phyloP scores from a whole-genome alignment of 169 alveolate species.

The Plasmodium inui region DNA sequence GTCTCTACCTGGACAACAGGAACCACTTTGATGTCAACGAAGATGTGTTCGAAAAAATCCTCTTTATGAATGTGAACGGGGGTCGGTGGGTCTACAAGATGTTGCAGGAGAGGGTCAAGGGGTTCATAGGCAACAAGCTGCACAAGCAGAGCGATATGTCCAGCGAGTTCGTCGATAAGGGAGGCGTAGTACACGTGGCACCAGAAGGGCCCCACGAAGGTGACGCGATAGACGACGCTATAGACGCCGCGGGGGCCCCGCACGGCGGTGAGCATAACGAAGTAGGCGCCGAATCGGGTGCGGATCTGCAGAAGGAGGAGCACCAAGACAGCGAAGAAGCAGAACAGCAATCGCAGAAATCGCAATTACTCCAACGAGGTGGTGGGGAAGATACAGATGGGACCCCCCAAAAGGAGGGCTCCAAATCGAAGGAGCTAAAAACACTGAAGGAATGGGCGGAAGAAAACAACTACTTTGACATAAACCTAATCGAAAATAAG shows the following conservation, averaged over 20 bases:
- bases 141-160: slow-evolving; percentile 32
- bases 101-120: slow-evolving; percentile 32
- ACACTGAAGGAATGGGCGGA: slow-evolving; percentile 12
- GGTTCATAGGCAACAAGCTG: slow-evolving; percentile 38
- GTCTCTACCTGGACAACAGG: slow-evolving; percentile 55
- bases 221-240: no score
- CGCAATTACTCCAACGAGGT: neutral
- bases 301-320: neutral
- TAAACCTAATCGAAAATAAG: slow-evolving; percentile 21
- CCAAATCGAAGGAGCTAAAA: neutral
- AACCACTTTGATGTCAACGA: slow-evolving; percentile 51
- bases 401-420: neutral
- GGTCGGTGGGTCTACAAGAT: slow-evolving; percentile 15
- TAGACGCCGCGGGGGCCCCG: no score
- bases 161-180: slow-evolving; percentile 9
- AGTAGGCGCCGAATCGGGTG: neutral
- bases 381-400: neutral
- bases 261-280: no score
- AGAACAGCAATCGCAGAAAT: neutral
- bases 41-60: slow-evolving; percentile 66
- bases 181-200: neutral
- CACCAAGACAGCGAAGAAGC: no score
- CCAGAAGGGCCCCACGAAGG: neutral
- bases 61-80: slow-evolving; percentile 63
- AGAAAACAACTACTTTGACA: slow-evolving; percentile 33